Base-by-base conservation (phyloP, 2,329 filamentous ascomycete genomes). In the Orbilia javanica region DNA sequence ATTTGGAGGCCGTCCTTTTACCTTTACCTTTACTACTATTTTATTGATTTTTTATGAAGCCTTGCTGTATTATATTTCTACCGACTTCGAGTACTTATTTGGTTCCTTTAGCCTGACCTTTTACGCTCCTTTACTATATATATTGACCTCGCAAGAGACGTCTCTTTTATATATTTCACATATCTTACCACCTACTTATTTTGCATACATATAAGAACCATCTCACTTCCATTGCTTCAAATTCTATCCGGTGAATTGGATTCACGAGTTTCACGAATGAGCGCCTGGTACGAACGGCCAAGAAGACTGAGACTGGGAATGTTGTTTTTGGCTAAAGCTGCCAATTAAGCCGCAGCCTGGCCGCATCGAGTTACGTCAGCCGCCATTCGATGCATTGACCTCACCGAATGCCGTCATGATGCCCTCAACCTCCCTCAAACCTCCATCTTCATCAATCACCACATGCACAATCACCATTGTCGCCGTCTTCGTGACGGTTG, bases 321-420 rank as follows among this genome's bases (percentile, higher is more conserved):
- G 36, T 11, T 39, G 36, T 15, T 15, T 39, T 39, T 39, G 36
- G 36, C 36, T 39, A 39, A 39, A 39, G n/a, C 6, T n/a, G 44
- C 13, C 8, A 4, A 20, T 44, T 44, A 44, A 44, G 52, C 29
- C 52, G 52, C 52, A 34, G 52, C 15, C 2, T 15, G 13, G 64
- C 64, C 48, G 64, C 64, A 67, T 55, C 22, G 11, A 20, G 64
- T 55, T 67, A 67, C 64, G 64, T 67, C 64, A 67, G 52, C 46
- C 20, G n/a, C 50, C 50, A 31, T n/a, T n/a, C n/a, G n/a, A n/a
- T n/a, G n/a, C n/a, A n/a, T 18, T 27, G 11, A 29, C 27, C 27
- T 53, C 20, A 46, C 39, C n/a, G 29, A 48, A 65, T 52, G 64
- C 64, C 64, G 48, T 44, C 29, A 67, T 53, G 48, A 36, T 65